These are phyloP conservation scores for Tetrastigma voinierianum DNA, from an alignment of 164 flowering plant genomes.

Conservation along the genomic window DNA sequence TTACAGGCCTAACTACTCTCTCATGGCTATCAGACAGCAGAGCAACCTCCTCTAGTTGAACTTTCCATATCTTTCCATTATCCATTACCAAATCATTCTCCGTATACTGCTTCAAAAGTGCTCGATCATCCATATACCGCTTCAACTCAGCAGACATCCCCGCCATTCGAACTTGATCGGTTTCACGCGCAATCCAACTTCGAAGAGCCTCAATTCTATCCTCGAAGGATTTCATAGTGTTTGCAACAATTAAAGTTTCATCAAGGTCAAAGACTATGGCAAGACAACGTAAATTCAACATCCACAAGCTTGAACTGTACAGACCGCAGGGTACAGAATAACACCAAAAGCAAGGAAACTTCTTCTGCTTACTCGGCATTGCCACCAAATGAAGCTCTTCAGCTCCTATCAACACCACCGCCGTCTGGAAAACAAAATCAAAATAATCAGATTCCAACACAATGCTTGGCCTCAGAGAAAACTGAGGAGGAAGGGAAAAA, in stretches of 20 bases:
- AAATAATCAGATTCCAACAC: background rate
- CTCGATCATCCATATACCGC: slow-evolving; percentile 74
- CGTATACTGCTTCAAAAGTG: slow-evolving; percentile 74
- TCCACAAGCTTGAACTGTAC: slow-evolving; percentile 58
- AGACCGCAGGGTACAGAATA: slow-evolving; percentile 60
- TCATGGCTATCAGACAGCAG: slow-evolving; percentile 46
- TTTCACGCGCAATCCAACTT: slow-evolving; percentile 63
- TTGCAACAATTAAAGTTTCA: slow-evolving; percentile 96
- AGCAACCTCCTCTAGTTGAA: slow-evolving; percentile 74
- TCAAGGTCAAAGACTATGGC: slow-evolving; percentile 95
- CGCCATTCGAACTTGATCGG: slow-evolving; percentile 48
- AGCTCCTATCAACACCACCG: slow-evolving; percentile 68
- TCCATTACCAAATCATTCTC: slow-evolving; percentile 74
- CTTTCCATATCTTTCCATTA: slow-evolving; percentile 59
- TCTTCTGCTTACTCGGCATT: slow-evolving; percentile 84
- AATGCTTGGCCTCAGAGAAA: background rate
- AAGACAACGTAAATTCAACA: slow-evolving; percentile 84
- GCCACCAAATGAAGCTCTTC: slow-evolving; percentile 94
- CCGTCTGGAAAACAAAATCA: slow-evolving; percentile 54
- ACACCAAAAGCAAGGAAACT: slow-evolving; percentile 89
- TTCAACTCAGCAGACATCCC: slow-evolving; percentile 88
- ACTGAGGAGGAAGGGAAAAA: background rate
- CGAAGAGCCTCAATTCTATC: slow-evolving; percentile 76
- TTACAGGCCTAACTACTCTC: slow-evolving; percentile 65
- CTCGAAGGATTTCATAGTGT: slow-evolving; percentile 95